Percentiles rank a stretch among this genome's conserved stretches.
Evolutionary conservation across 805 yeast genomes (phyloP).

Genomic region (Candida cerambycidarum): DNA sequence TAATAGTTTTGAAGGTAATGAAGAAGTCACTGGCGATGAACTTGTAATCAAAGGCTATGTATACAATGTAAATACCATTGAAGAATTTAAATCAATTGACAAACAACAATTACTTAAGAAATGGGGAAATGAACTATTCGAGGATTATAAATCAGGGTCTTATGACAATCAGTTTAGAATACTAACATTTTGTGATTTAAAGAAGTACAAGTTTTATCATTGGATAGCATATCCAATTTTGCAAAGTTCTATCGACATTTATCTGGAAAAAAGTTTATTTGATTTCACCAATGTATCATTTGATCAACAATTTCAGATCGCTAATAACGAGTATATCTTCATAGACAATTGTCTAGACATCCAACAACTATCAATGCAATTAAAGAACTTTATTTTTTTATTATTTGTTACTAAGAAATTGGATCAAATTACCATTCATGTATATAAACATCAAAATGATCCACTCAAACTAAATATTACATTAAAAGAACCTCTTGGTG

Average conservation of each 20-base stretch:
- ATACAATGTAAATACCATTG: conserved; percentile 75
- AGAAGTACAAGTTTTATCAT: conserved; percentile 81
- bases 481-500: conserved; percentile 10
- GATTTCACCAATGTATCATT: neutral
- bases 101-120: conserved; percentile 56
- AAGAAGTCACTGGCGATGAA: conserved; percentile 8
- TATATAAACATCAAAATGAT: conserved; percentile 22
- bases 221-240: conserved; percentile 86
- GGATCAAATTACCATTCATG: conserved; percentile 19
- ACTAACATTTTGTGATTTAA: conserved; percentile 81
- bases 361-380: conserved; percentile 47
- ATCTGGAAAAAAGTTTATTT: neutral
- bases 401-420: conserved; percentile 31
- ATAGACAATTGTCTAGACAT: conserved; percentile 32
- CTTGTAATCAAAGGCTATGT: conserved; percentile 34
- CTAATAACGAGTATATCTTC: conserved; percentile 24
- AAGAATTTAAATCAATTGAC: conserved; percentile 72
- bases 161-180: conserved; percentile 26
- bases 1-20: conserved; percentile 26
- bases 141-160: conserved; percentile 32
- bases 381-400: conserved; percentile 58
- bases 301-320: conserved; percentile 38
- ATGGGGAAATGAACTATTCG: conserved; percentile 31
- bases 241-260: conserved; percentile 8
- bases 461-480: conserved; percentile 20